phyloP scores from a whole-genome alignment of 345 rosid species.

The Citrus reticulata region DNA sequence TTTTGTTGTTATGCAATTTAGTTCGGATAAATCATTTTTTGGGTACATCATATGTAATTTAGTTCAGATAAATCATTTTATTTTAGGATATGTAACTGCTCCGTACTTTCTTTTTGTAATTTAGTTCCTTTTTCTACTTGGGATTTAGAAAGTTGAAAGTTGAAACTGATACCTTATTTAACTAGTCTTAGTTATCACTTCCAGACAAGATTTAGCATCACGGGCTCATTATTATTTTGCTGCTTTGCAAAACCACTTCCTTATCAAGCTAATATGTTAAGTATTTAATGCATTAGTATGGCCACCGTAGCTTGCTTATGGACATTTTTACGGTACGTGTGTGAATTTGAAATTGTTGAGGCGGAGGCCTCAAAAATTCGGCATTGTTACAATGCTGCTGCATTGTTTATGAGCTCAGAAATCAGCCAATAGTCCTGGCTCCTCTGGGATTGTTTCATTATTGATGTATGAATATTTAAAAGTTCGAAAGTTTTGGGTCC shows the following conservation, averaged over 20 bases:
- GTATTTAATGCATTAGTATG: not conserved
- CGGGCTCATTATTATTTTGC: not conserved
- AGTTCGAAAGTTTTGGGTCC: too few relatives aligned
- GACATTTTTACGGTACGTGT: not conserved
- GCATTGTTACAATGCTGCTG: too few relatives aligned
- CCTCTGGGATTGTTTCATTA: too few relatives aligned
- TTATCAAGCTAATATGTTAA: not conserved
- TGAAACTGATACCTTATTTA: too few relatives aligned
- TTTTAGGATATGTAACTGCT: not conserved
- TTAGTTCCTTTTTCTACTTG: not conserved
- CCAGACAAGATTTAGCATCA: not conserved
- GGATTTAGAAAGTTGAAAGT: too few relatives aligned
- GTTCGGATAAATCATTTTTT: too few relatives aligned
- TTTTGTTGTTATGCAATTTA: too few relatives aligned
- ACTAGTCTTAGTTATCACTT: not conserved
- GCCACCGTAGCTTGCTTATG: not conserved
- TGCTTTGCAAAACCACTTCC: not conserved
- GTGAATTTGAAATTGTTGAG: not conserved
- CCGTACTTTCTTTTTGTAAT: not conserved
- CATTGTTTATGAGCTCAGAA: too few relatives aligned
- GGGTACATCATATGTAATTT: too few relatives aligned
- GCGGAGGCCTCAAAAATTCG: not conserved
- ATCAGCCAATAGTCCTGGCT: too few relatives aligned
- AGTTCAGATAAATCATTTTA: too few relatives aligned
- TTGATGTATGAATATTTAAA: too few relatives aligned